A percentile compares a stretch with the other conserved stretches of the same genome.
These are phyloP conservation scores for Penicillium psychrosexuale DNA, from an alignment of 2,329 filamentous ascomycete genomes.

Conservation along the genomic window DNA sequence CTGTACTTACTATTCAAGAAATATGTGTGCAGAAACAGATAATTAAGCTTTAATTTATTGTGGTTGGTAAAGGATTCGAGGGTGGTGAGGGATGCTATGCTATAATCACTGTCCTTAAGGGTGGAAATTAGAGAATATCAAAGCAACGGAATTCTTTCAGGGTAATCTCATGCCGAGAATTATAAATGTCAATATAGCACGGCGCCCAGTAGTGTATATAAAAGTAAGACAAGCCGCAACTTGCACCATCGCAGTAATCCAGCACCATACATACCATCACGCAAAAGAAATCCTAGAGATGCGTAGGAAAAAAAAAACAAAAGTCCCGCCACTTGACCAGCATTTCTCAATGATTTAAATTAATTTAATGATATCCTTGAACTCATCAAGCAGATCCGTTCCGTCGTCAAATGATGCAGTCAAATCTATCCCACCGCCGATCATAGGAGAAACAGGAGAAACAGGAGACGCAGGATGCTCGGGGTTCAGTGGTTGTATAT, in stretches of 20 bases:
- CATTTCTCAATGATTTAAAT: neutral
- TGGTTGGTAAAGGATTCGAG: too few species aligned
- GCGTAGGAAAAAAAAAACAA: neutral
- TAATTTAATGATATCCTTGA: conserved; percentile 42
- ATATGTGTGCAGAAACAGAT: too few species aligned
- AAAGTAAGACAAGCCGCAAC: neutral
- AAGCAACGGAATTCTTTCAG: neutral
- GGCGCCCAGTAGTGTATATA: neutral
- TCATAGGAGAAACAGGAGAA: neutral
- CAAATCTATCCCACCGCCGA: neutral
- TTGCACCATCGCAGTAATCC: neutral
- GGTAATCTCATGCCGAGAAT: neutral
- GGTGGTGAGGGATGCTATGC: too few species aligned
- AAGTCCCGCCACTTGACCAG: neutral
- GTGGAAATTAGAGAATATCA: neutral
- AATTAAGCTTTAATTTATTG: too few species aligned
- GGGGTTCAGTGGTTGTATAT: neutral
- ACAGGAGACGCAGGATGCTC: neutral
- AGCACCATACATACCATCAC: neutral
- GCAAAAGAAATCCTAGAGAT: neutral
- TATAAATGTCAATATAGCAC: neutral
- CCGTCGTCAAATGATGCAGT: conserved; percentile 35
- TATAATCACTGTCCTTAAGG: too few species aligned
- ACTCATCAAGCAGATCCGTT: conserved; percentile 39
- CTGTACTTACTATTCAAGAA: too few species aligned